Evolutionary conservation across 2,329 filamentous ascomycete genomes (phyloP).

Genomic region (Botryosphaeria dothidea): DNA sequence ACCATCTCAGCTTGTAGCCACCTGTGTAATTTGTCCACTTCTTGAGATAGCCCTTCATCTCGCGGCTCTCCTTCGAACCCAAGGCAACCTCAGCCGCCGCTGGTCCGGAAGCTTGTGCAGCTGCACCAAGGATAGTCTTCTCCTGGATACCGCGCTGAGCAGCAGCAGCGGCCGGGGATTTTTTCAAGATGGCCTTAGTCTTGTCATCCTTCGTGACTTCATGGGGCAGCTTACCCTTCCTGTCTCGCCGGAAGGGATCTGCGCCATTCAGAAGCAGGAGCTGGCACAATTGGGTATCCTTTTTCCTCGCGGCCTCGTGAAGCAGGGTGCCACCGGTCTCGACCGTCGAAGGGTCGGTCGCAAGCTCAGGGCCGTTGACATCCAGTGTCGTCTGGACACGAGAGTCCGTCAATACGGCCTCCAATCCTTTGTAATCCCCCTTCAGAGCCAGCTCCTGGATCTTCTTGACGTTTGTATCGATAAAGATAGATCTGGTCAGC

Average conservation of each 20-base stretch:
- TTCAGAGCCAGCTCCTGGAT: constrained; percentile 76
- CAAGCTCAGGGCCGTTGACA: constrained; percentile 88
- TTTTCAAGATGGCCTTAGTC: constrained; percentile 85
- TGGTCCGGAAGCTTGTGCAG: constrained; percentile 55
- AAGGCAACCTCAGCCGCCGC: constrained; percentile 59
- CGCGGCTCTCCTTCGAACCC: constrained; percentile 81
- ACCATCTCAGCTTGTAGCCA: constrained; percentile 96
- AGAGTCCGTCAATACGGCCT: constrained; percentile 79
- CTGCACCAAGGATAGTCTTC: constrained; percentile 88
- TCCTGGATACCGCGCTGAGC: constrained; percentile 96
- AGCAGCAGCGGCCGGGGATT: constrained; percentile 88
- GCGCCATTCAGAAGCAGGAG: constrained; percentile 89
- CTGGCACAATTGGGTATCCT: constrained; percentile 84
- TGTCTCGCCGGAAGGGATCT: constrained; percentile 92
- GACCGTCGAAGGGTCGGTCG: constrained; percentile 74
- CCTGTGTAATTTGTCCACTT: constrained; percentile 99
- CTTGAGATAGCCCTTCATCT: constrained; percentile 98
- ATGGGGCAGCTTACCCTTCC: constrained; percentile 92
- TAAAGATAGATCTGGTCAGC: constrained; percentile 83
- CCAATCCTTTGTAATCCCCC: constrained; percentile 75
- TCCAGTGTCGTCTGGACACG: constrained; percentile 85
- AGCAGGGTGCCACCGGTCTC: constrained; percentile 88
- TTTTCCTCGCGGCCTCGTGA: constrained; percentile 88
- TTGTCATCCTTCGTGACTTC: constrained; percentile 95
- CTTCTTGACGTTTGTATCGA: constrained; percentile 80